A percentile compares a stretch with the other conserved stretches of the same genome.
These are phyloP conservation scores for Mycena rebaudengoi DNA, from an alignment of 768 basidiomycete species.

Conservation along the genomic window DNA sequence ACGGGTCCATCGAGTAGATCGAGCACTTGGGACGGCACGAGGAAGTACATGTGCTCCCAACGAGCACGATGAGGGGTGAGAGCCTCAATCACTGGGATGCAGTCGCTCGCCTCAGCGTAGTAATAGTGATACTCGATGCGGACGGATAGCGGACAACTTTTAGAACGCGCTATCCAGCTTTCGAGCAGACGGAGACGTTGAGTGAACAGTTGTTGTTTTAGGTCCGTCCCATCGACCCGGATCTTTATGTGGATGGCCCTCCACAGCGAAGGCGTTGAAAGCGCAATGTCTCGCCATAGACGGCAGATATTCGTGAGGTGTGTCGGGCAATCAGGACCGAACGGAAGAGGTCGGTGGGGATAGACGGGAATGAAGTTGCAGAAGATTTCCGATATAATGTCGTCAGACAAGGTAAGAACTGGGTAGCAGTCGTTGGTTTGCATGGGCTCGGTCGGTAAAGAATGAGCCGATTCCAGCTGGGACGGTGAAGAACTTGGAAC, in stretches of 20 bases:
- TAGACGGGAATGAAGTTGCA: not conserved
- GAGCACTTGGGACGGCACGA: not conserved
- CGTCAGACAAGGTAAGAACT: not conserved
- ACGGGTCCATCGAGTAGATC: not conserved
- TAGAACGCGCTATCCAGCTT: not conserved
- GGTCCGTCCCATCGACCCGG: no score
- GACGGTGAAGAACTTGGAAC: no score
- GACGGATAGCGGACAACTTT: not conserved
- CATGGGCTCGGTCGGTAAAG: no score
- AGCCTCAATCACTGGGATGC: no score
- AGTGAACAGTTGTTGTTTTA: no score
- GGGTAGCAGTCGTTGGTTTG: slow-evolving; percentile 1
- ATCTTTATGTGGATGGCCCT: no score
- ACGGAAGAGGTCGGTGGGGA: not conserved
- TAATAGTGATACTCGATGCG: no score
- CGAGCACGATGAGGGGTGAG: not conserved
- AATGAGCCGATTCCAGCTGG: no score
- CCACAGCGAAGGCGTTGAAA: slow-evolving; percentile 5
- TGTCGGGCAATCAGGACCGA: not conserved
- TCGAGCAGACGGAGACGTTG: not conserved
- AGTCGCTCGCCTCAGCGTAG: no score
- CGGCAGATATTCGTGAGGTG: not conserved
- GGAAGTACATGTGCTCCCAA: not conserved
- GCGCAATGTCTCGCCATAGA: not conserved
- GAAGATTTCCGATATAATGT: slow-evolving; percentile 1